These are phyloP conservation scores for Carpinus viminea DNA, from an alignment of 306 rosid genomes.

Conservation along the genomic window DNA sequence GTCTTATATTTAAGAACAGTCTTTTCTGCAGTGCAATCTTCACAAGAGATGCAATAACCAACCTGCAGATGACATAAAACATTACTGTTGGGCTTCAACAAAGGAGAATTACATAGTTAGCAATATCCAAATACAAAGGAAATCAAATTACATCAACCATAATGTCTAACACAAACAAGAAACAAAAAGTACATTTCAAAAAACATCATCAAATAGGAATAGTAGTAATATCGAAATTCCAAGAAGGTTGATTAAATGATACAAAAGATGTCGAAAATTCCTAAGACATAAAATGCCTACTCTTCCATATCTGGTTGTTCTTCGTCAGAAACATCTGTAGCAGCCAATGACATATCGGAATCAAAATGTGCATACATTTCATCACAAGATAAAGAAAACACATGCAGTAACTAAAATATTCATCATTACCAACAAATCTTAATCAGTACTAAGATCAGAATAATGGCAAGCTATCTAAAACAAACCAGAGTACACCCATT, in stretches of 20 bases:
- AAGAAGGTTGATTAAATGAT: background rate
- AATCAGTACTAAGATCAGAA: background rate
- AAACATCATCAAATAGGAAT: background rate
- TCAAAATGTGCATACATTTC: background rate
- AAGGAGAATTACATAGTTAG: background rate
- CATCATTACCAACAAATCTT: background rate
- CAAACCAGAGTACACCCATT: background rate
- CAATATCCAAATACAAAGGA: constrained; percentile 5
- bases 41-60: constrained; percentile 94
- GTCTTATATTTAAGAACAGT: constrained; percentile 93
- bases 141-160: background rate
- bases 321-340: background rate
- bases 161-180: background rate
- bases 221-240: background rate
- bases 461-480: background rate
- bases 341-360: background rate
- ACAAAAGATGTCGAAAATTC: background rate
- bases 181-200: background rate
- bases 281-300: background rate
- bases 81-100: background rate
- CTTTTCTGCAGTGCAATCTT: constrained; percentile 94
- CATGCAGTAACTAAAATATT: background rate
- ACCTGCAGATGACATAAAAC: constrained; percentile 41
- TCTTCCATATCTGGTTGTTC: background rate
- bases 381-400: background rate